Base-by-base conservation (phyloP, 192 early-diverging fungal species). In the Entomortierella beljakovae region DNA sequence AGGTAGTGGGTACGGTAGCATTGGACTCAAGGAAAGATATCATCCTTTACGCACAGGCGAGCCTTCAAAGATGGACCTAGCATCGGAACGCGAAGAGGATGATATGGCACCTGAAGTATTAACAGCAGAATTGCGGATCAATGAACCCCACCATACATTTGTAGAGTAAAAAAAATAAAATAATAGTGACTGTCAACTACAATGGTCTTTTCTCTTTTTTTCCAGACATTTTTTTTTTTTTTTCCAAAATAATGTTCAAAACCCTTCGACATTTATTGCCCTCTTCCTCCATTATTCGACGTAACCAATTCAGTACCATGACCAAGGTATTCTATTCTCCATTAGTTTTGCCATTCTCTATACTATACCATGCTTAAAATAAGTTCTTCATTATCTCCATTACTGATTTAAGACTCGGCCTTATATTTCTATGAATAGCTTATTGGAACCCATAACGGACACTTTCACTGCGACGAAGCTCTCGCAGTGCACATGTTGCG, bases 401-500 rank as follows among this genome's bases (percentile, higher is more conserved):
- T 13, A 2, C 9, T 54, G n/a, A 18, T 37, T 34, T 18, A 20
- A 33, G 8, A 43, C 8, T 43, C 42, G 10, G 4, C 3, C 40
- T 48, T 37, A n/a, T 20, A 37, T 31, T 26, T 55, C 11, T 18
- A n/a, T 56, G 32, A 40, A 38, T 57, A 90, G 84, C 64, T 84
- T 51, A 92, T 96, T 61, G 92, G 91, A 73, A 96, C 94, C 29
- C 94, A 96, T 84, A 94, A 89, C 70, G 94, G 94, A 54, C 90
- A 92, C 67, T 94, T 92, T 65, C 90, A 90, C 81, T 91, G 92
- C 87, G 97, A 98, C 70, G 97, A 98, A 80, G 92, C 94, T 5
- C 88, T 98, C 43, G 97, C 97, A 10, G 92, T 95, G 59, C 92
- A 86, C 71, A 93, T 98, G 92, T 88, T 98, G 35, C 85, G 83